These are phyloP conservation scores for Saccharomyces cerevisiae DNA, from an alignment of 805 yeast species.

Conservation along the genomic window DNA sequence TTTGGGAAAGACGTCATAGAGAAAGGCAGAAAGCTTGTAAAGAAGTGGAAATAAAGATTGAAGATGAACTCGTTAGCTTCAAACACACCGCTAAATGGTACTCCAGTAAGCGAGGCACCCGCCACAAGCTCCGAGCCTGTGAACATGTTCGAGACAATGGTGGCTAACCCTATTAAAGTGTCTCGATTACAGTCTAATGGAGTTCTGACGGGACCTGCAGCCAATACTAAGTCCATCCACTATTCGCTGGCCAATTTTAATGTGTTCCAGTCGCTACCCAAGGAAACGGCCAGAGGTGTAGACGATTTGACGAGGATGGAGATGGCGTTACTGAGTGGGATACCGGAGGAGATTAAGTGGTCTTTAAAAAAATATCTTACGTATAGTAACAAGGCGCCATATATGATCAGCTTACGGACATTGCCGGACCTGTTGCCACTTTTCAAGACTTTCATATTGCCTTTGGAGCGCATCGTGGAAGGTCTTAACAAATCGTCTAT, in stretches of 20 bases:
- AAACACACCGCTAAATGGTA: neutral
- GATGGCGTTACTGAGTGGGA: constrained; percentile 59
- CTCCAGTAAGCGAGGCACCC: neutral
- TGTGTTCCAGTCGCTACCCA: constrained; percentile 28
- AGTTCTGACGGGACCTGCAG: constrained; percentile 3
- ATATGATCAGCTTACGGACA: constrained; percentile 39
- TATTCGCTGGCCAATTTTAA: constrained; percentile 26
- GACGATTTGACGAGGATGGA: constrained; percentile 57
- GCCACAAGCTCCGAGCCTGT: neutral
- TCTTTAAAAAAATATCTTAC: constrained; percentile 43
- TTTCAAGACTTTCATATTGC: constrained; percentile 30
- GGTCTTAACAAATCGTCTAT: constrained; percentile 20
- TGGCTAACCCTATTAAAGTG: constrained; percentile 25
- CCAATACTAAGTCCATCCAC: constrained; percentile 17
- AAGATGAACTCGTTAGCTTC: neutral
- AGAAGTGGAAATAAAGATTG: neutral
- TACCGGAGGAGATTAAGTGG: constrained; percentile 64
- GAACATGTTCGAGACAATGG: constrained; percentile 18
- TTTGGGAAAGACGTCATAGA: neutral
- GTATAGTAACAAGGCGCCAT: constrained; percentile 40
- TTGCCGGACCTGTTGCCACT: constrained; percentile 32
- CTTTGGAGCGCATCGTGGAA: constrained; percentile 18
- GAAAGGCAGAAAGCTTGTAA: neutral
- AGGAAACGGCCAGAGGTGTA: constrained; percentile 43
- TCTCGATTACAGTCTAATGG: constrained; percentile 27